A percentile compares a stretch with the other conserved stretches of the same genome.
Evolutionary conservation across 2,329 filamentous ascomycete species (phyloP).

Genomic region (Dactylonectria estremocensis): DNA sequence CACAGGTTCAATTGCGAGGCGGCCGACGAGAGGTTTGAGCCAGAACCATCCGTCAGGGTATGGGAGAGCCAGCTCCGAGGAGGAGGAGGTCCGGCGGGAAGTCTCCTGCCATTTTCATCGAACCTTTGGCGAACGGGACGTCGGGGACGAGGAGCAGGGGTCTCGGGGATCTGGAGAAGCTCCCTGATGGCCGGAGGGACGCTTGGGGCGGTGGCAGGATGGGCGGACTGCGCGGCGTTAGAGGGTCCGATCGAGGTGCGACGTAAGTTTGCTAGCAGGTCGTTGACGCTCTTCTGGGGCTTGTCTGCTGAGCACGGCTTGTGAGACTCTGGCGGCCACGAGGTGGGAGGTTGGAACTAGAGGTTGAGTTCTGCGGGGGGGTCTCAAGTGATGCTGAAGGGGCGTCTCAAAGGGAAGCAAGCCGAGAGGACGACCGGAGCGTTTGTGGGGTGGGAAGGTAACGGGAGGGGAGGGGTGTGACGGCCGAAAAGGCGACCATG

Average conservation of each 20-base stretch:
- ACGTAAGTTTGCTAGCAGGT: slow-evolving; percentile 71
- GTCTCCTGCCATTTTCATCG: slow-evolving; percentile 64
- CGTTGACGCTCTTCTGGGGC: slow-evolving; percentile 66
- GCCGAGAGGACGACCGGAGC: slow-evolving; percentile 41
- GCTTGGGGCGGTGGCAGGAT: slow-evolving; percentile 61
- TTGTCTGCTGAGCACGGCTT: slow-evolving; percentile 50
- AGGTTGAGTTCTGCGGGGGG: slow-evolving; percentile 9
- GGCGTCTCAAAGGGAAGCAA: slow-evolving; percentile 43
- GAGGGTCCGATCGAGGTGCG: slow-evolving; percentile 56
- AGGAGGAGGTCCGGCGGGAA: slow-evolving; percentile 72
- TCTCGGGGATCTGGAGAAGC: slow-evolving; percentile 73
- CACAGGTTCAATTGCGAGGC: slow-evolving; percentile 41
- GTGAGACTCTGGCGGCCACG: slow-evolving; percentile 51
- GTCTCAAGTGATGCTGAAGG: slow-evolving; percentile 38
- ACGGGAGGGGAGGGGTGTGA: slow-evolving; percentile 32
- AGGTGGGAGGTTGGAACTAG: slow-evolving; percentile 39
- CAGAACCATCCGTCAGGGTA: slow-evolving; percentile 42
- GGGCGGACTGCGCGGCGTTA: slow-evolving; percentile 45
- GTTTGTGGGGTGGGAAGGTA: slow-evolving; percentile 9
- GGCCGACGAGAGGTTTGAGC: slow-evolving; percentile 35
- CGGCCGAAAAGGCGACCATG: slow-evolving; percentile 20
- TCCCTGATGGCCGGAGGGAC: slow-evolving; percentile 72
- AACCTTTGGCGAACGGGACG: slow-evolving; percentile 58
- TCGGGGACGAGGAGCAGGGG: slow-evolving; percentile 66
- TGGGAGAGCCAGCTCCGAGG: slow-evolving; percentile 68